Base-by-base conservation (phyloP, 306 rosid species). In the Adenanthera pavonina region DNA sequence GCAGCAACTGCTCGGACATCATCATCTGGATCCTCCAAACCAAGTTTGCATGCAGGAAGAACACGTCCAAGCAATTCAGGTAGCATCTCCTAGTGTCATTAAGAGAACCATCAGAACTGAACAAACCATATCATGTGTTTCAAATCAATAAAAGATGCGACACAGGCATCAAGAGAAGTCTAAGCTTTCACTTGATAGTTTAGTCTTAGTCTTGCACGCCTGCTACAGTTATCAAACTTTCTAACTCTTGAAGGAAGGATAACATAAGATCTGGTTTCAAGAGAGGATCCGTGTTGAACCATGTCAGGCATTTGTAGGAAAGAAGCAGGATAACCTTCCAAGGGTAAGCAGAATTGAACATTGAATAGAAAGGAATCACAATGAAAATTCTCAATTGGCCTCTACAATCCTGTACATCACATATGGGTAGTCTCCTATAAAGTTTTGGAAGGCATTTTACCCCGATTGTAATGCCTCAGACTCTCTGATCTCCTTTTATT, bases 1-100 rank as follows among this genome's bases (percentile, higher is more conserved):
- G 99, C 99, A 81, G 99, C 97, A 79, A 95, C 98, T 16, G 99
- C 99, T 76, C 97, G 92, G 73, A 95, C 99, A 85, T 95, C 99
- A 84, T 95, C 99, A 85, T 95, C 99, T 1, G 98, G 96, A 75
- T 95, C 99, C 91, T 90, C 97, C 81, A 95, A 88, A 70, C 99
- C 99, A 89, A 90, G 84, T 87, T 90, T 95, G 88, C 99, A 95
- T 16, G 98, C 94, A 48, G 99, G 97, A 79, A 95, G 96, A 84
- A 93, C 88, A 75, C 82, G 87, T 52, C 89, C 92, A 83, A 95
- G 99, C 95, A 95, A 92, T 80, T 85, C 90, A 73, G 81, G 84
- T 78, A 95, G 96, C 97, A 95, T 84, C 89, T 95, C 99, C 99
- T 95, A 79, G 54, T 20, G 62, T 17, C 36, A 86, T 43, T n/a